These are phyloP conservation scores for Plasmodium ovale DNA, from an alignment of 169 alveolate species.

Conservation along the genomic window DNA sequence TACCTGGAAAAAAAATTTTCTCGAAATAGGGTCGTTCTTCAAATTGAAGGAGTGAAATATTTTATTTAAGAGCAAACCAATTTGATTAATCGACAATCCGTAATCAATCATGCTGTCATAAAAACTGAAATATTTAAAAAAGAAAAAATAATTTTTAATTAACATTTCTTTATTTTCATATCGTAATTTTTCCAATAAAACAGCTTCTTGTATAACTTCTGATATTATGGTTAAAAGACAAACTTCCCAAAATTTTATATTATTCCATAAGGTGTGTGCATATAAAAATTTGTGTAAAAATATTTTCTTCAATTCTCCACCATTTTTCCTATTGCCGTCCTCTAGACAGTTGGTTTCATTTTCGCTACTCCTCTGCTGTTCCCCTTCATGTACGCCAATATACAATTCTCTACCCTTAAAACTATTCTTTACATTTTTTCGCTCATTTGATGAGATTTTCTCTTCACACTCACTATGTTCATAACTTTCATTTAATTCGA, in stretches of 20 bases:
- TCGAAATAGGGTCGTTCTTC: slow-evolving; percentile 53
- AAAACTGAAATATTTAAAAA: slow-evolving; percentile 60
- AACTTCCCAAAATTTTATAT: slow-evolving; percentile 68
- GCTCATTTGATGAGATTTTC: too few species aligned
- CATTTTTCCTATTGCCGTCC: neutral
- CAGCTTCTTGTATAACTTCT: slow-evolving; percentile 58
- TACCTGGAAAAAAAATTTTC: slow-evolving; percentile 50
- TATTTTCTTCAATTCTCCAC: slow-evolving; percentile 8
- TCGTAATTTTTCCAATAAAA: slow-evolving; percentile 54
- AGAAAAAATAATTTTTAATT: slow-evolving; percentile 60
- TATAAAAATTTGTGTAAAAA: slow-evolving; percentile 44
- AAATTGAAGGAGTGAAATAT: slow-evolving; percentile 60
- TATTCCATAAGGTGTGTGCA: slow-evolving; percentile 47
- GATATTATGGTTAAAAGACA: slow-evolving; percentile 53
- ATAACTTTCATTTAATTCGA: too few species aligned
- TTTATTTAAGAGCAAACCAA: slow-evolving; percentile 39
- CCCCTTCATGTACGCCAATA: neutral
- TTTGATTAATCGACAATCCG: slow-evolving; percentile 57
- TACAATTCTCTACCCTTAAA: too few species aligned
- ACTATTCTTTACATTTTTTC: too few species aligned
- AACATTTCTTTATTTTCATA: slow-evolving; percentile 66
- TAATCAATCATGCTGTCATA: slow-evolving; percentile 61
- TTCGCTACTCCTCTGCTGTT: neutral
- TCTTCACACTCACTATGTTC: too few species aligned
- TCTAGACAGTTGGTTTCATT: neutral